phyloP scores from a whole-genome alignment of 2,329 filamentous ascomycete genomes.

The Aureobasidium sp. region DNA sequence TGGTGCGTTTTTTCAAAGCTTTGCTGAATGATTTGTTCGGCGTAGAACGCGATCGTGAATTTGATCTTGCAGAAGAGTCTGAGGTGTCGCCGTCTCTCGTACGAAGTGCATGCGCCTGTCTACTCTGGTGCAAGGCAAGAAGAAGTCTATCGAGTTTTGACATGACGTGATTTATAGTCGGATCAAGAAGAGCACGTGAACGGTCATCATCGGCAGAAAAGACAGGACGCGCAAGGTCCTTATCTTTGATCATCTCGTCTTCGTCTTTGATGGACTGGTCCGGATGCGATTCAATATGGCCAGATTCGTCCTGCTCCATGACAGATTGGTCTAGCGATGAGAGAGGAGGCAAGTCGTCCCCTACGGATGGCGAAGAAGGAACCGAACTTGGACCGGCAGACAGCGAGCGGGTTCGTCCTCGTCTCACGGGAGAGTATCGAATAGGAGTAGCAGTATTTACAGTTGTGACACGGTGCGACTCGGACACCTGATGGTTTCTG shows the following conservation, averaged over 20 bases:
- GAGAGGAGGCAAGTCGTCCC: background rate
- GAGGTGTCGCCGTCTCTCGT: conserved; percentile 8
- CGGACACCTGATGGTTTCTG: background rate
- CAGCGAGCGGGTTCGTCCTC: background rate
- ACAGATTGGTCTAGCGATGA: background rate
- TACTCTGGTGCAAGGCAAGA: conserved; percentile 57
- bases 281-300: background rate
- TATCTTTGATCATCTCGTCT: conserved; percentile 2
- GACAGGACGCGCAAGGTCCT: conserved; percentile 36
- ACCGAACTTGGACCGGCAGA: background rate
- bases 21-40: background rate
- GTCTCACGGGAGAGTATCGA: background rate
- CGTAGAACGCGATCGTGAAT: background rate
- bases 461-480: background rate
- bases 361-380: conserved; percentile 2
- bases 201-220: conserved; percentile 64
- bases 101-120: conserved; percentile 20
- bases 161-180: conserved; percentile 64
- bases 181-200: conserved; percentile 58
- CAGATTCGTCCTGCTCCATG: background rate
- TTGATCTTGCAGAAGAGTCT: background rate
- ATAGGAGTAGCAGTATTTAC: background rate
- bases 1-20: background rate
- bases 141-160: conserved; percentile 63
- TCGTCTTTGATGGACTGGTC: background rate